phyloP scores from a whole-genome alignment of 345 rosid species.

The Clarkia xantiana region DNA sequence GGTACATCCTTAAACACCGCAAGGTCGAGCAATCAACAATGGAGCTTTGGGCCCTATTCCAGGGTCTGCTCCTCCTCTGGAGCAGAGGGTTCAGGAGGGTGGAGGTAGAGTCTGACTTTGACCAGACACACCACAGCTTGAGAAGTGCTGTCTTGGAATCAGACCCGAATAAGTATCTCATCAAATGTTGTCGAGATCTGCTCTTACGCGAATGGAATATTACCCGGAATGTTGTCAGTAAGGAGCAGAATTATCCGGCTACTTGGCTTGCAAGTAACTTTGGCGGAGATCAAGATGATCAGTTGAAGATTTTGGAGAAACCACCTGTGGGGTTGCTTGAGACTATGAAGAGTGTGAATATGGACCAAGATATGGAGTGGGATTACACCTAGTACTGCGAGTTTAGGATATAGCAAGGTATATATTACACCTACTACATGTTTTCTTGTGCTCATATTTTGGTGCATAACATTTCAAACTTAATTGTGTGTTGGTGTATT shows the following conservation, averaged over 20 bases:
- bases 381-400: too few relatives aligned
- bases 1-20: conserved; percentile 20
- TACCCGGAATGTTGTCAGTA: conserved; percentile 9
- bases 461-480: too few relatives aligned
- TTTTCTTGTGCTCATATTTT: too few relatives aligned
- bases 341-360: too few relatives aligned
- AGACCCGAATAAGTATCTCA: conserved; percentile 15
- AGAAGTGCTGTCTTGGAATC: not conserved
- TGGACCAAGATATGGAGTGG: too few relatives aligned
- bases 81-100: conserved; percentile 27
- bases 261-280: conserved; percentile 22
- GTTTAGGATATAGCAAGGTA: too few relatives aligned
- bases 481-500: too few relatives aligned
- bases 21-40: conserved; percentile 10
- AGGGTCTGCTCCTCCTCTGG: conserved; percentile 36
- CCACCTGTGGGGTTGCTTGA: too few relatives aligned
- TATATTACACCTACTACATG: too few relatives aligned
- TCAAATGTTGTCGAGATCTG: conserved; percentile 22
- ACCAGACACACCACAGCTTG: conserved; percentile 16
- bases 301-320: too few relatives aligned
- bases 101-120: conserved; percentile 22
- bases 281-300: not conserved
- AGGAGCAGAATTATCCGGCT: conserved; percentile 34
- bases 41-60: conserved; percentile 33
- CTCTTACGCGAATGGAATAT: conserved; percentile 33